Percentiles rank a stretch among this genome's conserved stretches.
These are phyloP conservation scores for Roridomyces roridus DNA, from an alignment of 768 basidiomycete genomes.

Conservation along the genomic window DNA sequence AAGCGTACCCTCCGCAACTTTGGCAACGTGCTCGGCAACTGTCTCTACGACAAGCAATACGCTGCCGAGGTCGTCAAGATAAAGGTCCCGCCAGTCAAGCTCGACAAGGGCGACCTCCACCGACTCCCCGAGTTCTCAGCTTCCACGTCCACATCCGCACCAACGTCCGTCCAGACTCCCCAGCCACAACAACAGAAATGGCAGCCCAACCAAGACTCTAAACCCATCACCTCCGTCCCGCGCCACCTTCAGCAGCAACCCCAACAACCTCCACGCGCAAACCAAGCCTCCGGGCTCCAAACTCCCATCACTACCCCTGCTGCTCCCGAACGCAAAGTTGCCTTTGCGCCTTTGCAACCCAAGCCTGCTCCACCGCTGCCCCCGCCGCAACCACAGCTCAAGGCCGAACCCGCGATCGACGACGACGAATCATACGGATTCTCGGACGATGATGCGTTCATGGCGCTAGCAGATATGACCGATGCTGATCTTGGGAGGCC, in stretches of 20 bases:
- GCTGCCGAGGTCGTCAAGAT: constrained; percentile 86
- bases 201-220: neutral
- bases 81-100: constrained; percentile 79
- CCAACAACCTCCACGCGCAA: neutral
- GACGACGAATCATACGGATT: constrained; percentile 53
- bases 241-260: constrained; percentile 19
- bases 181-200: constrained; percentile 8
- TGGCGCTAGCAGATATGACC: constrained; percentile 61
- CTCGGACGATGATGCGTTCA: constrained; percentile 73
- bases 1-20: constrained; percentile 93
- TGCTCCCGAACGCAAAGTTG: constrained; percentile 18
- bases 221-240: constrained; percentile 17
- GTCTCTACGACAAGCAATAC: constrained; percentile 95
- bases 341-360: constrained; percentile 13
- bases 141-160: neutral
- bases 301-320: constrained; percentile 23
- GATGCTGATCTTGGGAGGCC: constrained; percentile 52
- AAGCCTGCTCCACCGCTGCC: constrained; percentile 10
- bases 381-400: constrained; percentile 20
- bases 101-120: constrained; percentile 71
- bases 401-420: constrained; percentile 6
- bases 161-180: constrained; percentile 6
- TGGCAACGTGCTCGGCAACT: constrained; percentile 94
- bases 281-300: constrained; percentile 15
- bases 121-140: constrained; percentile 36